These are phyloP conservation scores for Picea sitchensis DNA, from an alignment of 75 land plant species.

Conservation along the genomic window DNA sequence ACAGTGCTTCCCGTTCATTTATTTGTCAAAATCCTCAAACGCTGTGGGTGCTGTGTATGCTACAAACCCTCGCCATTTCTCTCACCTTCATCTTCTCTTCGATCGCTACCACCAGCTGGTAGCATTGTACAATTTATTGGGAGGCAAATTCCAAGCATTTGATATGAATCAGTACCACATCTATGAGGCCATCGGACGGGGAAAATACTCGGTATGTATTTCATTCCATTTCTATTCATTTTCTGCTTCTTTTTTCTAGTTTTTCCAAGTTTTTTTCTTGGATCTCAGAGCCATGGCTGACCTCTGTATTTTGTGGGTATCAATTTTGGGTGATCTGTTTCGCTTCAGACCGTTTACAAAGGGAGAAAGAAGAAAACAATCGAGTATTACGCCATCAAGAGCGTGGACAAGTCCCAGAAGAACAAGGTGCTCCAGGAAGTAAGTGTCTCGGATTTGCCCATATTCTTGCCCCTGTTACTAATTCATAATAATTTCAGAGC, in stretches of 20 bases:
- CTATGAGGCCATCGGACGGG: constrained; percentile 93
- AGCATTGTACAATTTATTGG: too few relatives aligned
- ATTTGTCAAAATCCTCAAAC: too few relatives aligned
- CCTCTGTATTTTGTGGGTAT: neutral
- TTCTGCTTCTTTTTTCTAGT: neutral
- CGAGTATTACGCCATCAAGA: constrained; percentile 95
- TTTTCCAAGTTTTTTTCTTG: neutral
- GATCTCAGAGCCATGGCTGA: constrained; percentile 7
- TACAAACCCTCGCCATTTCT: too few relatives aligned
- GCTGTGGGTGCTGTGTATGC: too few relatives aligned
- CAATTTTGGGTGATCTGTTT: neutral
- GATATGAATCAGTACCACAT: constrained; percentile 94
- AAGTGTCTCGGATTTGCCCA: constrained; percentile 13
- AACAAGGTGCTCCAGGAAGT: constrained; percentile 88
- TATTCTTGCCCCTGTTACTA: too few relatives aligned
- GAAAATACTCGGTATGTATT: constrained; percentile 79
- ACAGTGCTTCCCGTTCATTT: too few relatives aligned
- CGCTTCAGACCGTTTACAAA: constrained; percentile 87
- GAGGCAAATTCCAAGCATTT: too few relatives aligned
- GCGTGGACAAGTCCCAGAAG: constrained; percentile 93
- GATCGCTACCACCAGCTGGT: too few relatives aligned
- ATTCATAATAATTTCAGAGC: too few relatives aligned
- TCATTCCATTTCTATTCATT: neutral
- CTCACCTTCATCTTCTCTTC: too few relatives aligned
- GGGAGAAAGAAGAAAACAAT: constrained; percentile 97